A percentile compares a stretch with the other conserved stretches of the same genome.
phyloP scores from a whole-genome alignment of 2,329 filamentous ascomycete genomes.

The Colletotrichum cereale region DNA sequence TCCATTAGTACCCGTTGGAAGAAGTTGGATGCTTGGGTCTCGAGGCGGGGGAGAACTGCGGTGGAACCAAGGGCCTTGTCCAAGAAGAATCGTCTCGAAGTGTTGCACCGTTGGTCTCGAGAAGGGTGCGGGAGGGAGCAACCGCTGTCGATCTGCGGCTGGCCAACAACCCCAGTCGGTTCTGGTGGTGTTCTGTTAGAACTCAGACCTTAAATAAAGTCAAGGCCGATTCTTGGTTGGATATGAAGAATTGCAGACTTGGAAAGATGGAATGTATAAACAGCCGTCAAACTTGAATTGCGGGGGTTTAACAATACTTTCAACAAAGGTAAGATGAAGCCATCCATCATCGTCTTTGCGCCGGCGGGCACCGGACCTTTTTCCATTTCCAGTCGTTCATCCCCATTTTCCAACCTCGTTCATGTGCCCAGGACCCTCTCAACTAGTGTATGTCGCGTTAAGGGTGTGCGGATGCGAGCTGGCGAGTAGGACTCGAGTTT shows the following conservation, averaged over 20 bases:
- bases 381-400: slow-evolving; percentile 4
- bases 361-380: slow-evolving; percentile 10
- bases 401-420: background rate
- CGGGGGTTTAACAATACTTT: background rate
- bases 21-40: background rate
- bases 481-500: slow-evolving; percentile 6
- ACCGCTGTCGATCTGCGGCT: background rate
- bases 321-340: no score
- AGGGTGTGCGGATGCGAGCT: slow-evolving; percentile 1
- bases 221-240: background rate
- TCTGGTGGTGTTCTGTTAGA: background rate
- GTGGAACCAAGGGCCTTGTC: background rate
- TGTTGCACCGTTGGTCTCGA: background rate
- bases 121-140: background rate
- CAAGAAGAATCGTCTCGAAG: background rate
- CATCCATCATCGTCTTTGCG: background rate
- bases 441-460: background rate
- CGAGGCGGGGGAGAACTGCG: background rate
- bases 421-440: background rate
- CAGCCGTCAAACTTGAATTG: background rate
- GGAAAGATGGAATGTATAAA: no score
- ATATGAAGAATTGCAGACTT: background rate
- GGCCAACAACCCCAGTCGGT: background rate
- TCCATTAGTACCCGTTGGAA: background rate
- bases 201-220: background rate